Evolutionary conservation across 2,329 filamentous ascomycete genomes (phyloP).

Genomic region (Xylaria sp.): DNA sequence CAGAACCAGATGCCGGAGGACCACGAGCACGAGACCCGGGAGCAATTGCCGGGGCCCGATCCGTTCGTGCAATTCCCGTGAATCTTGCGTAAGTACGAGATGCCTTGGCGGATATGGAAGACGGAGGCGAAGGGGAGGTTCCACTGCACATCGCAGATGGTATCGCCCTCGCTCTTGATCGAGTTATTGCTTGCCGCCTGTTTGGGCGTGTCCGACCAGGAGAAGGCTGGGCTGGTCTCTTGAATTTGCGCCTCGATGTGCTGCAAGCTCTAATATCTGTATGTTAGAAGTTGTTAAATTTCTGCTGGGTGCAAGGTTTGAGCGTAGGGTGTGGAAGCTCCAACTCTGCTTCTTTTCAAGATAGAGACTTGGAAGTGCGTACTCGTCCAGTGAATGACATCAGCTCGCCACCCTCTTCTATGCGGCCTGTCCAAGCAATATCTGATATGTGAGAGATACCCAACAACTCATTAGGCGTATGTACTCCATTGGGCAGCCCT

Average conservation of each 20-base stretch:
- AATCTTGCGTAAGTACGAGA: constrained; percentile 32
- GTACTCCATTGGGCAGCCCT: background rate
- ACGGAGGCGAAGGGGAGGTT: constrained; percentile 33
- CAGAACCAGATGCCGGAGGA: constrained; percentile 39
- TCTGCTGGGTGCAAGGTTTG: background rate
- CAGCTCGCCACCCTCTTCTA: constrained; percentile 5
- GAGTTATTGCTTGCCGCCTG: background rate
- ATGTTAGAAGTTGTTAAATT: constrained; percentile 2
- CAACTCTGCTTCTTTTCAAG: no score
- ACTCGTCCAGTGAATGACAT: constrained; percentile 32
- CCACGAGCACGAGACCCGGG: constrained; percentile 37
- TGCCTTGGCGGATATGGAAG: constrained; percentile 35
- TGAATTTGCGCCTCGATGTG: constrained; percentile 34
- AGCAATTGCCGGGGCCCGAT: constrained; percentile 36
- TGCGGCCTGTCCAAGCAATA: constrained; percentile 33
- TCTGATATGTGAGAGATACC: background rate
- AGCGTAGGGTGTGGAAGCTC: background rate
- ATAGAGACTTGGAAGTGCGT: background rate
- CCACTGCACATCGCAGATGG: constrained; percentile 30
- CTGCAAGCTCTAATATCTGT: constrained; percentile 9
- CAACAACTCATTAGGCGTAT: background rate
- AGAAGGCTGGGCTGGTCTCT: constrained; percentile 20
- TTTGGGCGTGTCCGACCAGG: constrained; percentile 23
- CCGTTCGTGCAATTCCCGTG: constrained; percentile 34
- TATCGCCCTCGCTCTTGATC: constrained; percentile 3